Base-by-base conservation (phyloP, 202 grass and related monocot genomes). In the Digitaria exilis region DNA sequence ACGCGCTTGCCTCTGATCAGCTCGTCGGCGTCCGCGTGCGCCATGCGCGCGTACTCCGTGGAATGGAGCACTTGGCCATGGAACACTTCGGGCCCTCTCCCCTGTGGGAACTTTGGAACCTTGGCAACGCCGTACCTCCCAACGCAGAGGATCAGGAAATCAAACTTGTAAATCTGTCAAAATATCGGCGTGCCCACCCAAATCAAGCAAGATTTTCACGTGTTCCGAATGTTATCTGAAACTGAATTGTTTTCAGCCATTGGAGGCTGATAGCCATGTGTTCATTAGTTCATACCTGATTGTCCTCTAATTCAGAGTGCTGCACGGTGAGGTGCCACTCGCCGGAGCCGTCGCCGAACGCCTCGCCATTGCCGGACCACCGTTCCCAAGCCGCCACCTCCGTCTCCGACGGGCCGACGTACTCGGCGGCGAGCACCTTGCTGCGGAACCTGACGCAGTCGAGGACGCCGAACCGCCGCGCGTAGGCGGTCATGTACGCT, bases 101-200 rank as follows among this genome's bases (percentile, higher is more conserved):
- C 34, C 39, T 44, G 2, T 0, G 86, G 86, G 52, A 78, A 96
- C 16, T 2, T 24, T 3, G 90, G 93, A 4, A 87, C 34, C 68
- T 93, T 90, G 0, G 90, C 83, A 13, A 76, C 39, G 52, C 84
- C 90, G 77, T 91, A 96, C 22, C 88, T 84, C 43, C 93, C 93
- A 16, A 96, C 73, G 85, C 90, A 92, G 6, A 96, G 83, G 21
- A 91, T 80, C 55, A 96, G 32, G 71, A 96, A 93, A 62, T 96
- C 93, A 42, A 89, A 88, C 19, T 75, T 46, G 7, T 85, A 88
- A n/a, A 10, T 58, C 55, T 58, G 22, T 26, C 7, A 55, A 54
- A 21, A 52, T 3, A 46, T 13, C 2, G 44, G 44, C 15, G 44
- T n/a, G n/a, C n/a, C n/a, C n/a, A n/a, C 13, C 13, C 44, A 46